These are phyloP conservation scores for Aspergillus sp. DNA, from an alignment of 2,329 filamentous ascomycete species.

Conservation along the genomic window DNA sequence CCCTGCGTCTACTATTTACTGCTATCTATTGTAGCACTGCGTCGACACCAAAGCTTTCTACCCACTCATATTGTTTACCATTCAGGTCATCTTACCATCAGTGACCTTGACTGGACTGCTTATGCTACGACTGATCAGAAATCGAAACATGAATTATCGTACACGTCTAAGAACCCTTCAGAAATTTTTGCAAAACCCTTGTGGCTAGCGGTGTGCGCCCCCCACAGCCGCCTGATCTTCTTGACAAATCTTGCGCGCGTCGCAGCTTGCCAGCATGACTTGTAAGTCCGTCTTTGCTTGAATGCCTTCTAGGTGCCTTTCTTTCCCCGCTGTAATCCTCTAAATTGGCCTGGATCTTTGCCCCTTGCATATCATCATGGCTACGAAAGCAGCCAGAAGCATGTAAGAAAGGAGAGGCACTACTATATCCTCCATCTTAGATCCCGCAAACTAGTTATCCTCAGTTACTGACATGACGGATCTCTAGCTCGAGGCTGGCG, in stretches of 20 bases:
- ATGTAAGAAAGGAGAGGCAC: neutral
- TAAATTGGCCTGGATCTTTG: neutral
- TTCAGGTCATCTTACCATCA: neutral
- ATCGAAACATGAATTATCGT: constrained; percentile 18
- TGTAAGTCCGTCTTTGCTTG: constrained; percentile 2
- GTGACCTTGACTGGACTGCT: neutral
- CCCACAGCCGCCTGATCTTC: neutral
- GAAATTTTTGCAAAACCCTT: constrained; percentile 18
- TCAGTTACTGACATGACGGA: constrained; percentile 5
- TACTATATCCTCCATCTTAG: neutral
- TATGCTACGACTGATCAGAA: neutral
- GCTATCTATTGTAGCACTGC: neutral
- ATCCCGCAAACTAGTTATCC: too few species aligned
- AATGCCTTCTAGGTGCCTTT: neutral
- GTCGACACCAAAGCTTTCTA: neutral
- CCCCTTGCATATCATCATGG: constrained; percentile 1
- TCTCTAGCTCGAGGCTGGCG: constrained; percentile 24
- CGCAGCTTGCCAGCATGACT: neutral
- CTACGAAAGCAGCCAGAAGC: neutral
- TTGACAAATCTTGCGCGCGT: neutral
- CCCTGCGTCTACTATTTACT: neutral
- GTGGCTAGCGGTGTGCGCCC: constrained; percentile 23
- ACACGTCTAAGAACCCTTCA: constrained; percentile 16
- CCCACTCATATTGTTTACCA: neutral
- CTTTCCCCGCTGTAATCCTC: neutral